Evolutionary conservation across 768 basidiomycete species (phyloP).

Genomic region (Boletus rufocinnamomeus): DNA sequence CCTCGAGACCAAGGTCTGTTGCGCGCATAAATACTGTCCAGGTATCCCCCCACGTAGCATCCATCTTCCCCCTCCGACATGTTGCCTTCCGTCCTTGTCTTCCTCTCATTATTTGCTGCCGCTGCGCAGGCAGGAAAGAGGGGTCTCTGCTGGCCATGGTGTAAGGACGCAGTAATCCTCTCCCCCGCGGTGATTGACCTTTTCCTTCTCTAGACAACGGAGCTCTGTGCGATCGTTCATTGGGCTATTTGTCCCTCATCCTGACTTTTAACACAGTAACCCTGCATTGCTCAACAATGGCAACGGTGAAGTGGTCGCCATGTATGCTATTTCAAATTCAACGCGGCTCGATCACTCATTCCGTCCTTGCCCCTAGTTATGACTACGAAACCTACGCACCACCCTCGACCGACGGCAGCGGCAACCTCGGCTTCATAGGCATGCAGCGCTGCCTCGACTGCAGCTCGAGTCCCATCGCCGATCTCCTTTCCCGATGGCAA

Average conservation of each 20-base stretch:
- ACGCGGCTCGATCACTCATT: neutral
- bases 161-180: conserved; percentile 11
- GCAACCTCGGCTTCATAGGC: conserved; percentile 40
- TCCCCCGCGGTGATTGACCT: neutral
- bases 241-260: neutral
- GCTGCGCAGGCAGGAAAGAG: conserved; percentile 38
- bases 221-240: conserved; percentile 28
- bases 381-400: conserved; percentile 41
- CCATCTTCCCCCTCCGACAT: conserved; percentile 10
- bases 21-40: neutral
- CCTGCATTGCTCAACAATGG: conserved; percentile 33
- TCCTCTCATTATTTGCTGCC: conserved; percentile 18
- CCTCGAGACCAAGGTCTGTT: neutral
- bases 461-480: conserved; percentile 36
- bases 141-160: conserved; percentile 41
- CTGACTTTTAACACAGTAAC: conserved; percentile 20
- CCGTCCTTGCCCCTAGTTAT: conserved; percentile 26
- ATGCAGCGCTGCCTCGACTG: conserved; percentile 42
- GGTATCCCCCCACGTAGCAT: neutral
- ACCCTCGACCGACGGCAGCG: conserved; percentile 35
- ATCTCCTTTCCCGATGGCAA: conserved; percentile 35
- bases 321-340: conserved; percentile 22
- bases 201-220: conserved; percentile 25
- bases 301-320: conserved; percentile 35
- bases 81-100: conserved; percentile 18